These are phyloP conservation scores for Ophiocytium majus DNA, from an alignment of 352 stramenopile species.

Conservation along the genomic window DNA sequence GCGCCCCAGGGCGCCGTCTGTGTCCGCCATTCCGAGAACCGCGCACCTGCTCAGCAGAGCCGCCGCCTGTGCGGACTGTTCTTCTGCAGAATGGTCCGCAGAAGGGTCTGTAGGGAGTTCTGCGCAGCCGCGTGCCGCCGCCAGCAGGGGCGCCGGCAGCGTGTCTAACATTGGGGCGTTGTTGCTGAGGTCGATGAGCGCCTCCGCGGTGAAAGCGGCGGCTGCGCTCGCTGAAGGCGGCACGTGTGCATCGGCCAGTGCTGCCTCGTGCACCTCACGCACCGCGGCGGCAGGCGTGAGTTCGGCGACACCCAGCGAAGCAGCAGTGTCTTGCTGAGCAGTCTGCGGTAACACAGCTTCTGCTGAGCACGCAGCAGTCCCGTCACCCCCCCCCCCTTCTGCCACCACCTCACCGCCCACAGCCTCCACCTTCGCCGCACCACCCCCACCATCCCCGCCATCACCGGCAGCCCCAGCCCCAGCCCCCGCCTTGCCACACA, in stretches of 20 bases:
- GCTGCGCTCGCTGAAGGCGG: neutral
- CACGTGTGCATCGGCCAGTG: too few relatives aligned
- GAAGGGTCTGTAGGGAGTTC: neutral
- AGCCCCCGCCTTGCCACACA: neutral
- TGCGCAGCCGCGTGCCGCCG: neutral
- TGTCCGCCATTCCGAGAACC: neutral
- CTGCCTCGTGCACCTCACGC: too few relatives aligned
- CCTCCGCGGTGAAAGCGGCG: neutral
- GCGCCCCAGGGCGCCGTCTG: neutral
- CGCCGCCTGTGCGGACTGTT: neutral
- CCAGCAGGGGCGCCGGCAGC: neutral
- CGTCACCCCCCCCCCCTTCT: neutral
- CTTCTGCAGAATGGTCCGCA: neutral
- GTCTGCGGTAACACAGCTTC: too few relatives aligned
- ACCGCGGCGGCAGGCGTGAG: too few relatives aligned
- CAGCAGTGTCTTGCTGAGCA: neutral
- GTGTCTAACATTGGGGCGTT: too few relatives aligned
- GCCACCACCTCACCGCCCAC: neutral
- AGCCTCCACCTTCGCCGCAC: neutral
- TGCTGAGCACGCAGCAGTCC: too few relatives aligned
- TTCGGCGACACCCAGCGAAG: too few relatives aligned
- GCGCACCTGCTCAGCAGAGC: neutral
- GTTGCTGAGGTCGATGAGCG: too few relatives aligned
- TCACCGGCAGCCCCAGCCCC: neutral
- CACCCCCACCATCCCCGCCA: neutral